Evolutionary conservation across 805 yeast species (phyloP).

Genomic region (Saturnispora halmiae): DNA sequence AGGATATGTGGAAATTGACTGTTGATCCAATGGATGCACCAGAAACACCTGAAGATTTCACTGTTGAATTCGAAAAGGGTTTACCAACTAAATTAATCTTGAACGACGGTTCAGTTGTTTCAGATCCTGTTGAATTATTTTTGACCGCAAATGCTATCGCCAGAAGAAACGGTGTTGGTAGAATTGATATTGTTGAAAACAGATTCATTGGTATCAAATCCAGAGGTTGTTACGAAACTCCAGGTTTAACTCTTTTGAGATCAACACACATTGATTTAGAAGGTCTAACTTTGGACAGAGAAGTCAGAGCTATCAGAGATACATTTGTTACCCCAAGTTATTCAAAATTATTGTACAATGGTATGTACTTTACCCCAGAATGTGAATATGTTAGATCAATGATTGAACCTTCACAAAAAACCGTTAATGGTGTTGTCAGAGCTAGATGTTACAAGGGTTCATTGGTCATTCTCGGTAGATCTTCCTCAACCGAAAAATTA

Average conservation of each 20-base stretch:
- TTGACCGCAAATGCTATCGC: slow-evolving; percentile 89
- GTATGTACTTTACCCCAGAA: slow-evolving; percentile 97
- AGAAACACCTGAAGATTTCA: slow-evolving; percentile 79
- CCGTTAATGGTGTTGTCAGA: slow-evolving; percentile 96
- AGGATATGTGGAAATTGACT: slow-evolving; percentile 99
- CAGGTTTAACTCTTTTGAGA: slow-evolving; percentile 93
- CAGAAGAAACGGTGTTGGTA: slow-evolving; percentile 98
- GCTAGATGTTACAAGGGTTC: slow-evolving; percentile 89
- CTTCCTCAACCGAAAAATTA: slow-evolving; percentile 88
- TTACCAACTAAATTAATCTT: slow-evolving; percentile 74
- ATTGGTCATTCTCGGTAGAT: slow-evolving; percentile 81
- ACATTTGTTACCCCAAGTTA: slow-evolving; percentile 88
- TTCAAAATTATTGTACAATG: slow-evolving; percentile 88
- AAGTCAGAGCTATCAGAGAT: slow-evolving; percentile 95
- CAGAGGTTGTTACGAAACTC: slow-evolving; percentile 99
- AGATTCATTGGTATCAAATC: slow-evolving; percentile 98
- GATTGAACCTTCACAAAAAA: slow-evolving; percentile 90
- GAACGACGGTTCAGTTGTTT: slow-evolving; percentile 46
- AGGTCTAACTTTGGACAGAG: slow-evolving; percentile 95
- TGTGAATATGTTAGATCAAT: slow-evolving; percentile 89
- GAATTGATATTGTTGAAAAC: slow-evolving; percentile 98
- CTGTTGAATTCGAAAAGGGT: slow-evolving; percentile 77
- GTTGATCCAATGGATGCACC: slow-evolving; percentile 96
- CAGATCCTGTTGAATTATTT: slow-evolving; percentile 89
- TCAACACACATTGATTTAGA: slow-evolving; percentile 91